phyloP scores from a whole-genome alignment of 139 green algal genomes.

The Coelastrella sp. region DNA sequence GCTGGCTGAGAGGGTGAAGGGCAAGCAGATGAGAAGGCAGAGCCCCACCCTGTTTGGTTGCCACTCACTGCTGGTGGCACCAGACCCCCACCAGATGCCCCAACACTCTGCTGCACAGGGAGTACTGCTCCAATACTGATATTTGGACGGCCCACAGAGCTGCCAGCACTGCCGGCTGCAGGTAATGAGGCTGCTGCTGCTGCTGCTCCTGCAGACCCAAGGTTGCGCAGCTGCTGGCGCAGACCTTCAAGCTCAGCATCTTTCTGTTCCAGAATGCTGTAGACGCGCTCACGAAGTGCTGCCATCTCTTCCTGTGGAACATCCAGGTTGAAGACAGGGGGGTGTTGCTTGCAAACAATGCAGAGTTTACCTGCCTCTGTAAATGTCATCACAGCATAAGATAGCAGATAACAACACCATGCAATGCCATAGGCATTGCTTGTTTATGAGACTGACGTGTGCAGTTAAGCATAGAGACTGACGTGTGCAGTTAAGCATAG shows the following conservation, averaged over 20 bases:
- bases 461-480: no score
- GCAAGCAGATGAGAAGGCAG: neutral
- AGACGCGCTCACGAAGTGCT: constrained; percentile 49
- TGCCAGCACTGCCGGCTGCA: neutral
- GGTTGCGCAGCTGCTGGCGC: constrained; percentile 42
- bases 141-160: neutral
- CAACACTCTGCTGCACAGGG: constrained; percentile 11
- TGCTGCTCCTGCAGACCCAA: constrained; percentile 1
- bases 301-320: constrained; percentile 45
- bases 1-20: neutral
- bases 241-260: constrained; percentile 55
- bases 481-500: no score
- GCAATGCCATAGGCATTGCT: no score
- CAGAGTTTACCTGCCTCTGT: no score
- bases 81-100: neutral
- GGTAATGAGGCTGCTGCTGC: neutral
- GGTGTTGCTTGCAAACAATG: neutral
- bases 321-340: neutral
- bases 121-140: constrained; percentile 16
- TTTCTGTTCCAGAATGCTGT: constrained; percentile 58
- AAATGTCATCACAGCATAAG: no score
- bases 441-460: no score
- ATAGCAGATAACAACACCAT: no score
- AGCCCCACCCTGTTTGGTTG: neutral
- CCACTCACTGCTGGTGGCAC: neutral